Conservation (phyloP, 176 grass and related monocot genomes). For the Ampelocalamus luodianensis region DNA sequence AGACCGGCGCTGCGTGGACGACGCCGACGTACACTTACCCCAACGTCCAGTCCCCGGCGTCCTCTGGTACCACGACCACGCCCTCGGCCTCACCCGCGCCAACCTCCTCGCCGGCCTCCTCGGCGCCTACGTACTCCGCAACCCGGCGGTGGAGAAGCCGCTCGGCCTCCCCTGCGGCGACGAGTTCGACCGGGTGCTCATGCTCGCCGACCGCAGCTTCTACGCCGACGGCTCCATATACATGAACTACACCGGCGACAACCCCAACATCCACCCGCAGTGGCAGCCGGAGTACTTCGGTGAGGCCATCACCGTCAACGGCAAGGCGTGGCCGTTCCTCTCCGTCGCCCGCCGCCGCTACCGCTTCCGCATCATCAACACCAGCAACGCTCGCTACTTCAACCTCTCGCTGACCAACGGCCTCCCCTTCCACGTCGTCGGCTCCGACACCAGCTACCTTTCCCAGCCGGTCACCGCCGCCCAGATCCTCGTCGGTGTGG, state of each 20-base stretch:
- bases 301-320: slow-evolving; percentile 64
- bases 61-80: slow-evolving; percentile 83
- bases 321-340: slow-evolving; percentile 79
- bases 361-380: slow-evolving; percentile 72
- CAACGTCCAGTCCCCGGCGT: slow-evolving; percentile 63
- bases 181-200: slow-evolving; percentile 53
- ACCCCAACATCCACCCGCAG: slow-evolving; percentile 58
- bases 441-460: slow-evolving; percentile 70
- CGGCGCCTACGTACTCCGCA: slow-evolving; percentile 63
- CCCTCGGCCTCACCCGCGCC: slow-evolving; percentile 66
- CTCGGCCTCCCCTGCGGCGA: slow-evolving; percentile 61
- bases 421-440: slow-evolving; percentile 55
- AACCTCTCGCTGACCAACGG: slow-evolving; percentile 60
- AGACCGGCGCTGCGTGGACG: slow-evolving; percentile 48
- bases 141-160: slow-evolving; percentile 32
- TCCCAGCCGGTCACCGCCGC: slow-evolving; percentile 14
- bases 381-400: slow-evolving; percentile 75
- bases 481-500: slow-evolving; percentile 47
- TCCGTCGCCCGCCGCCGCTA: slow-evolving; percentile 55
- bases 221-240: slow-evolving; percentile 56
- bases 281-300: slow-evolving; percentile 97
- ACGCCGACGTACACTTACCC: slow-evolving; percentile 59
- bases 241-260: slow-evolving; percentile 63
- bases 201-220: slow-evolving; percentile 78
- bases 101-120: slow-evolving; percentile 84